Conservation (phyloP, 1,139 yeast species). For the Saccharomyces hybrid region DNA sequence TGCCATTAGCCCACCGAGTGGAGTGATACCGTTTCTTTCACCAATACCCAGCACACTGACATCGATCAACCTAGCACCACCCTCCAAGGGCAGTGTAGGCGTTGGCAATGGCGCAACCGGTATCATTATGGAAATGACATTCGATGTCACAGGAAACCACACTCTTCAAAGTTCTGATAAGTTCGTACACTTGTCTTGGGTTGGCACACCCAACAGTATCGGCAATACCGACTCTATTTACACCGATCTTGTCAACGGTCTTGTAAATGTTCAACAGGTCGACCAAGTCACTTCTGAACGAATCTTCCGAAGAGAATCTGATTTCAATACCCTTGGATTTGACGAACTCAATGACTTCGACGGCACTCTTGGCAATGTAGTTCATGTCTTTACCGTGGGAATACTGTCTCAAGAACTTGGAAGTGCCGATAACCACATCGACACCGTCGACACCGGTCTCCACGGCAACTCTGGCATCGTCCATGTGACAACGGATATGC, state of each 20-base stretch:
- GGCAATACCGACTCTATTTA: slow-evolving; percentile 97
- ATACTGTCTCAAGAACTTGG: slow-evolving; percentile 87
- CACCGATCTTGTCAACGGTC: slow-evolving; percentile 96
- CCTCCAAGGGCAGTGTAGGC: slow-evolving; percentile 97
- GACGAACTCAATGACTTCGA: slow-evolving; percentile 95
- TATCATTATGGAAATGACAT: slow-evolving; percentile 98
- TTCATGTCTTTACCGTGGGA: slow-evolving; percentile 99
- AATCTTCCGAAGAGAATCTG: slow-evolving; percentile 94
- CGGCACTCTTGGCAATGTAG: slow-evolving; percentile 91
- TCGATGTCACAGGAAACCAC: slow-evolving; percentile 96
- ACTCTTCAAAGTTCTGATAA: slow-evolving; percentile 84
- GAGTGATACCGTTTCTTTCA: slow-evolving; percentile 97
- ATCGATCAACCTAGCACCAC: slow-evolving; percentile 92
- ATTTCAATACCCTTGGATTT: slow-evolving; percentile 96
- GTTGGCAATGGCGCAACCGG: slow-evolving; percentile 98
- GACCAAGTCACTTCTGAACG: slow-evolving; percentile 93
- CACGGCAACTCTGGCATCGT: slow-evolving; percentile 94
- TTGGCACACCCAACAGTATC: slow-evolving; percentile 99
- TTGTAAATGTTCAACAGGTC: slow-evolving; percentile 91
- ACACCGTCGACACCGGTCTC: slow-evolving; percentile 99
- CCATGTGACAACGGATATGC: slow-evolving; percentile 97
- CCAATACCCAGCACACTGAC: slow-evolving; percentile 96
- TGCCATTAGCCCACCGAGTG: slow-evolving; percentile 97
- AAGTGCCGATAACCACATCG: slow-evolving; percentile 96
- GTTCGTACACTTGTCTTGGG: slow-evolving; percentile 97